Evolutionary conservation across 805 yeast species (phyloP).

Genomic region (Lachancea quebecensis): DNA sequence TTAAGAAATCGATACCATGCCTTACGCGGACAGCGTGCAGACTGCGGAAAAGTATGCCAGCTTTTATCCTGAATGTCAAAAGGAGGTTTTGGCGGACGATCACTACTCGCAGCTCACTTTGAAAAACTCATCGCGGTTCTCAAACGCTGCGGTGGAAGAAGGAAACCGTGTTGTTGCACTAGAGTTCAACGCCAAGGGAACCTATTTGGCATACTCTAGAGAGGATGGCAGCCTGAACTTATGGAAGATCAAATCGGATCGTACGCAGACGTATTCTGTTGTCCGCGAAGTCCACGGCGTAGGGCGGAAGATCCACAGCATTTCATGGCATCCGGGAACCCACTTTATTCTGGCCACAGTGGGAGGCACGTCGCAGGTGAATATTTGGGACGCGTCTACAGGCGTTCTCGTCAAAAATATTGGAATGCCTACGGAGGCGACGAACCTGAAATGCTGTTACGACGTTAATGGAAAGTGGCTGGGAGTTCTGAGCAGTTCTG

Average conservation of each 20-base stretch:
- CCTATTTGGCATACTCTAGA: conserved; percentile 24
- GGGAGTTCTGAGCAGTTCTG: conserved; percentile 37
- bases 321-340: conserved; percentile 25
- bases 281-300: conserved; percentile 15
- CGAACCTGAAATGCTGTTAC: conserved; percentile 27
- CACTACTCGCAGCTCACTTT: conserved; percentile 15
- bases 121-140: conserved; percentile 20
- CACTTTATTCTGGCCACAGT: conserved; percentile 21
- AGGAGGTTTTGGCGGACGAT: conserved; percentile 20
- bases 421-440: conserved; percentile 14
- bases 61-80: not conserved
- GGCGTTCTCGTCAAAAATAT: conserved; percentile 12
- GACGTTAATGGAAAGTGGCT: conserved; percentile 43
- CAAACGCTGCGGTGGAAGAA: conserved; percentile 5
- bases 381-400: conserved; percentile 21
- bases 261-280: conserved; percentile 7
- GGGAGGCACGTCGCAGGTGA: conserved; percentile 16
- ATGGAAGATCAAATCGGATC: conserved; percentile 15
- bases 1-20: not conserved
- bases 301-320: conserved; percentile 15
- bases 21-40: not conserved
- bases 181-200: conserved; percentile 25
- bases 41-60: not conserved
- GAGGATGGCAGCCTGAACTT: conserved; percentile 28
- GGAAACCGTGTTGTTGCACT: conserved; percentile 21